A percentile compares a stretch with the other conserved stretches of the same genome.
Conservation (phyloP, 192 early-diverging fungal species). For the Coemansia nantahalensis region DNA sequence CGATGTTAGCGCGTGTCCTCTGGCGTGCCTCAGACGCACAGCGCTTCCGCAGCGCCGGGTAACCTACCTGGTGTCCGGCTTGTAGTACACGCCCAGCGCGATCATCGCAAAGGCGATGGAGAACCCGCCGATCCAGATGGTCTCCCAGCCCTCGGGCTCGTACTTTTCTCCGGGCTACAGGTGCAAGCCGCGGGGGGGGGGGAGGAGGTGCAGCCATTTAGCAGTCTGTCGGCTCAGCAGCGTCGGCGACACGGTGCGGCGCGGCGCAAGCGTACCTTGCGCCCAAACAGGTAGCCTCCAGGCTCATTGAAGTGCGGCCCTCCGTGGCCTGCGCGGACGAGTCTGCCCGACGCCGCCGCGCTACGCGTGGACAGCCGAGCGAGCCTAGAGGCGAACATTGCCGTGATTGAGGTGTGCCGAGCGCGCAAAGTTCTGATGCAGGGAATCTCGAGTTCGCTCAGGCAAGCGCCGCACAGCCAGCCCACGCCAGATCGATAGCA, state of each 20-base stretch:
- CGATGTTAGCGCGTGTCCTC: no score
- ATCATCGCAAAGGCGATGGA: conserved; percentile 58
- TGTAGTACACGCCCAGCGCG: conserved; percentile 61
- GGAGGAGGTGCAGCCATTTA: no score
- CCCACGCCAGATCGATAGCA: no score
- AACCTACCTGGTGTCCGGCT: conserved; percentile 72
- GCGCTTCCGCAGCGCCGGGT: background rate
- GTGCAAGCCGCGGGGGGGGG: background rate
- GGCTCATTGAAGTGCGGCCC: conserved; percentile 67
- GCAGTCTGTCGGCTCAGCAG: no score
- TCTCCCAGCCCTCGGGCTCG: conserved; percentile 75
- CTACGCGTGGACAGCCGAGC: conserved; percentile 22
- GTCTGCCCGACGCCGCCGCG: conserved; percentile 19
- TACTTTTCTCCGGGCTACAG: conserved; percentile 62
- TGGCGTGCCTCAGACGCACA: no score
- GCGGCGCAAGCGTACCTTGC: conserved; percentile 74
- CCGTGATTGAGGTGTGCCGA: background rate
- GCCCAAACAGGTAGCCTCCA: conserved; percentile 70
- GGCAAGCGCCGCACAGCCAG: no score
- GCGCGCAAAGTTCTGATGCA: no score
- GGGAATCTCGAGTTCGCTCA: no score
- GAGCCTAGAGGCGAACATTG: conserved; percentile 32
- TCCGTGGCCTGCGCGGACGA: conserved; percentile 59
- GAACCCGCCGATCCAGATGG: conserved; percentile 61
- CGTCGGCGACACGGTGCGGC: no score